A percentile compares a stretch with the other conserved stretches of the same genome.
phyloP scores from a whole-genome alignment of 208 protist species.

The Kentomonas sorsogonicus region DNA sequence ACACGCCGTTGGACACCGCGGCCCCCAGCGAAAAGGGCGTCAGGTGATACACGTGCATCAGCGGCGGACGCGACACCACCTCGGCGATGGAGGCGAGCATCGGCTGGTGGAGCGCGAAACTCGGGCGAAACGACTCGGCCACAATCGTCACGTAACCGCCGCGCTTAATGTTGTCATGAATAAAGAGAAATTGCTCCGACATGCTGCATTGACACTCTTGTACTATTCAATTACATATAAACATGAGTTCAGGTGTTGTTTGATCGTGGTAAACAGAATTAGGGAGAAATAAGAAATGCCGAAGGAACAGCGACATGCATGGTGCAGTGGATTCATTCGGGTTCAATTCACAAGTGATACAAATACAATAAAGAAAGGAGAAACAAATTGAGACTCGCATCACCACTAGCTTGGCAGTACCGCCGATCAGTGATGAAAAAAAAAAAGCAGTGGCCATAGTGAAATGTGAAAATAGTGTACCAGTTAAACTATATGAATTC shows the following conservation, averaged over 20 bases:
- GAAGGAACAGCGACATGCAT: no score
- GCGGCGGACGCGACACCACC: slow-evolving; percentile 88
- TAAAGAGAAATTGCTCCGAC: slow-evolving; percentile 51
- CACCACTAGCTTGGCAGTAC: no score
- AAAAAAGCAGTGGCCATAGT: no score
- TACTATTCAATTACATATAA: neutral
- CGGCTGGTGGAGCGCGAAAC: slow-evolving; percentile 34
- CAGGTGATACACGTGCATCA: slow-evolving; percentile 97
- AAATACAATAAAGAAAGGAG: no score
- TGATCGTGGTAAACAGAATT: no score
- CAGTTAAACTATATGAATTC: no score
- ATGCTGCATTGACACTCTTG: neutral
- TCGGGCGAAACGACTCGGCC: slow-evolving; percentile 65
- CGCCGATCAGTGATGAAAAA: no score
- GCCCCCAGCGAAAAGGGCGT: slow-evolving; percentile 96
- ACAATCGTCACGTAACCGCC: slow-evolving; percentile 58
- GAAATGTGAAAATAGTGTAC: no score
- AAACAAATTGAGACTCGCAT: no score
- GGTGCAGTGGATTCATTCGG: no score
- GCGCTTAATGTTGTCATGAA: slow-evolving; percentile 35
- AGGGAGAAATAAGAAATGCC: neutral
- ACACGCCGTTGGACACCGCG: slow-evolving; percentile 93
- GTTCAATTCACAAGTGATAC: no score
- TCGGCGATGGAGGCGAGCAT: slow-evolving; percentile 88
- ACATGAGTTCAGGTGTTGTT: neutral